These are phyloP conservation scores for Hondaea fermentalgiana DNA, from an alignment of 108 stramenopile species.

Conservation along the genomic window DNA sequence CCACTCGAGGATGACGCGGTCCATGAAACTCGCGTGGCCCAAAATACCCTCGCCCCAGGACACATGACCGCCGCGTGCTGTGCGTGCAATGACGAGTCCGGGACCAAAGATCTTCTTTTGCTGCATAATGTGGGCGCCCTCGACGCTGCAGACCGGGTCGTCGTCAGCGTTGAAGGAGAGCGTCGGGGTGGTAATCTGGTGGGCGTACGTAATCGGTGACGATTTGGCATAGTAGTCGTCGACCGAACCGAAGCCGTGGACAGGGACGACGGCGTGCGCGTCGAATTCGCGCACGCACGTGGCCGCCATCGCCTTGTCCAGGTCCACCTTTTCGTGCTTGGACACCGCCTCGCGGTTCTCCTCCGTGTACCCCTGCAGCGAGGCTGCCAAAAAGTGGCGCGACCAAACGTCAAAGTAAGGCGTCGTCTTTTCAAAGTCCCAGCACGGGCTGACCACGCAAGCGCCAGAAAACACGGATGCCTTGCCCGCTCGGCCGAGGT, in stretches of 20 bases:
- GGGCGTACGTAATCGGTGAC: background rate
- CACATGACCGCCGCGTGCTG: background rate
- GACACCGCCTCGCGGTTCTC: background rate
- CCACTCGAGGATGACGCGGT: conserved; percentile 17
- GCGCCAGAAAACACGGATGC: background rate
- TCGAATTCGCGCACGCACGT: background rate
- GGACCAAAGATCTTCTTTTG: background rate
- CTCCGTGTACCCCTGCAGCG: background rate
- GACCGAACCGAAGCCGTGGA: background rate
- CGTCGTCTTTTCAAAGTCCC: background rate
- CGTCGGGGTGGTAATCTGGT: background rate
- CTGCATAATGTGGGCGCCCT: background rate
- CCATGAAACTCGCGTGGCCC: background rate
- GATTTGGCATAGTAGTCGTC: conserved; percentile 17
- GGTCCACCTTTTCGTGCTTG: background rate
- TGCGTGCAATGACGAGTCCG: background rate
- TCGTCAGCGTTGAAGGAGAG: conserved; percentile 3
- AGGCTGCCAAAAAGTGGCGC: background rate
- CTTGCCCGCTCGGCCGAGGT: background rate
- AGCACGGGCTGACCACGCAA: background rate
- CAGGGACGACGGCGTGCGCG: background rate
- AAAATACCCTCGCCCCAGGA: background rate
- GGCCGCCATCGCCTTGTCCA: background rate
- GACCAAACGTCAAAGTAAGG: background rate
- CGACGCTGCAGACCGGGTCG: conserved; percentile 20